Evolutionary conservation across 306 rosid species (phyloP).

Genomic region (Lupinus albus): DNA sequence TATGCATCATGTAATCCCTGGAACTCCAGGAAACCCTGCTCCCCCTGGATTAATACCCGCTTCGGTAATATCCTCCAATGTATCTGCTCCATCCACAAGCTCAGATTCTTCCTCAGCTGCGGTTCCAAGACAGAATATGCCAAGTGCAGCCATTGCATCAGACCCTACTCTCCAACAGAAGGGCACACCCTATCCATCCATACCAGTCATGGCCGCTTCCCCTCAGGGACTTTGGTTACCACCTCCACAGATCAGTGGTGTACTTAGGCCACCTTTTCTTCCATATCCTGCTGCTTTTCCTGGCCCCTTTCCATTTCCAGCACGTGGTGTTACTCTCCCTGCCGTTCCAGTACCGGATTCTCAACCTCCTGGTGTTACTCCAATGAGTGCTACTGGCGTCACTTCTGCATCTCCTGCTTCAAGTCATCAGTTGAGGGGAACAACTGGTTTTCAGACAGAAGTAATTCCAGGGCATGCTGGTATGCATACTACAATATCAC

Average conservation of each 20-base stretch:
- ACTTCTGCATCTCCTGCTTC: slow-evolving; percentile 44
- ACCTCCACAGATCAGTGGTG: slow-evolving; percentile 70
- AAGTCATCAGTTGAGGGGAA: slow-evolving; percentile 47
- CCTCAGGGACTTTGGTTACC: slow-evolving; percentile 84
- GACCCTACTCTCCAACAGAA: slow-evolving; percentile 55
- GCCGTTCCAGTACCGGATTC: slow-evolving; percentile 77
- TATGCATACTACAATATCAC: slow-evolving; percentile 44
- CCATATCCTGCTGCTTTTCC: slow-evolving; percentile 73
- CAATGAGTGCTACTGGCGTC: slow-evolving; percentile 51
- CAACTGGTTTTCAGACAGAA: slow-evolving; percentile 57
- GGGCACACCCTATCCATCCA: slow-evolving; percentile 58
- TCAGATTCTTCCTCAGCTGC: slow-evolving; percentile 55
- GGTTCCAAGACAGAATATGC: slow-evolving; percentile 59
- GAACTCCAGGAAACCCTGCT: slow-evolving; percentile 63
- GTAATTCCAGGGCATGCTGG: slow-evolving; percentile 56
- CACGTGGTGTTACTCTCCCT: slow-evolving; percentile 66
- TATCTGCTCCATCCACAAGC: slow-evolving; percentile 39
- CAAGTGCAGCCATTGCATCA: slow-evolving; percentile 42
- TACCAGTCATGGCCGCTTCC: slow-evolving; percentile 62
- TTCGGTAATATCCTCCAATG: slow-evolving; percentile 47
- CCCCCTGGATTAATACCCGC: slow-evolving; percentile 71
- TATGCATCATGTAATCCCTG: slow-evolving; percentile 51
- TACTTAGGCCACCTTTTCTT: slow-evolving; percentile 63
- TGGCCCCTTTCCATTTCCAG: slow-evolving; percentile 68
- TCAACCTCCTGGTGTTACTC: slow-evolving; percentile 92